Evolutionary conservation across 2,329 filamentous ascomycete species (phyloP).

Genomic region (Pseudogymnoascus sp.): DNA sequence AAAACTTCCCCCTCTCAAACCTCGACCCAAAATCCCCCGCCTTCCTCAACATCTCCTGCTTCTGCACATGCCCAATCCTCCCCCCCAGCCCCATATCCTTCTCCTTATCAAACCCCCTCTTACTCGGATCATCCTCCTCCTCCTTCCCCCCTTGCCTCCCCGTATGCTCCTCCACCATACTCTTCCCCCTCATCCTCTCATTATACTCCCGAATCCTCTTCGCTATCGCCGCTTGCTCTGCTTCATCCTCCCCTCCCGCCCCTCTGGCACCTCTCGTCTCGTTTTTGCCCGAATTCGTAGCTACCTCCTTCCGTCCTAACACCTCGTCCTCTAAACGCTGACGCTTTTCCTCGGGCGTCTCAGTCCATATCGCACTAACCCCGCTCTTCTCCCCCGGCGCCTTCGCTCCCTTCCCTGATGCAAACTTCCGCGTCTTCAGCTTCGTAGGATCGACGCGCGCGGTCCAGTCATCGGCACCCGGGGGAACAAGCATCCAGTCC

Average conservation of each 20-base stretch:
- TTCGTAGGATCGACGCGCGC: slow-evolving; percentile 74
- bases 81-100: slow-evolving; percentile 83
- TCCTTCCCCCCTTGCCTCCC: slow-evolving; percentile 35
- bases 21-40: slow-evolving; percentile 73
- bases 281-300: slow-evolving; percentile 19
- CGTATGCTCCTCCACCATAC: slow-evolving; percentile 43
- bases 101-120: slow-evolving; percentile 78
- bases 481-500: slow-evolving; percentile 75
- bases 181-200: slow-evolving; percentile 45
- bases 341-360: slow-evolving; percentile 82
- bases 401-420: slow-evolving; percentile 54
- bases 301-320: slow-evolving; percentile 50
- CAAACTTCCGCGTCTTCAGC: slow-evolving; percentile 72
- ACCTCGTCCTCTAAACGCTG: slow-evolving; percentile 73
- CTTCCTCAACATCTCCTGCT: slow-evolving; percentile 68
- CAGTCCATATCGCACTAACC: slow-evolving; percentile 61
- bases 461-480: slow-evolving; percentile 42
- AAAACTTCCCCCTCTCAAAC: slow-evolving; percentile 64
- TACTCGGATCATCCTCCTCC: slow-evolving; percentile 84
- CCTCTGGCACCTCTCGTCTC: slow-evolving; percentile 12
- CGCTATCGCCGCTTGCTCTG: slow-evolving; percentile 35
- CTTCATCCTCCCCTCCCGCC: slow-evolving; percentile 20
- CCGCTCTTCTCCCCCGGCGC: slow-evolving; percentile 28
- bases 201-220: slow-evolving; percentile 50
- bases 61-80: slow-evolving; percentile 63